Conservation (phyloP, 2,329 filamentous ascomycete species). For the Colletotrichum sp. region DNA sequence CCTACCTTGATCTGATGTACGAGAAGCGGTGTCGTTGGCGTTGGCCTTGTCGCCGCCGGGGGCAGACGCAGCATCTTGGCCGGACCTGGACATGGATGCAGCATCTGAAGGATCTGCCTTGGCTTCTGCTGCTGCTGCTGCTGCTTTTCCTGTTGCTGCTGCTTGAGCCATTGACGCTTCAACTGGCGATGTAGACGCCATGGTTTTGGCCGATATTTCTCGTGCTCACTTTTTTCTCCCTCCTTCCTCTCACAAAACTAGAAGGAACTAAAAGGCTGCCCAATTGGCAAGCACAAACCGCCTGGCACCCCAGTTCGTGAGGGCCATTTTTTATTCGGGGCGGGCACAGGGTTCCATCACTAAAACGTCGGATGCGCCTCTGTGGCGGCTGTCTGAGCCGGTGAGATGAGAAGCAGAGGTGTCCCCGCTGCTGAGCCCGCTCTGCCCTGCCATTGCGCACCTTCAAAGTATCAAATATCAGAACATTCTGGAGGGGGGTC, state of each 20-base stretch:
- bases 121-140: neutral
- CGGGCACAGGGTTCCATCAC: slow-evolving; percentile 3
- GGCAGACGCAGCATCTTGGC: neutral
- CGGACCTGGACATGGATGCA: neutral
- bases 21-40: slow-evolving; percentile 1
- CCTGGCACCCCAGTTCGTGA: neutral
- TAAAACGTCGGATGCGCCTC: neutral
- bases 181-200: neutral
- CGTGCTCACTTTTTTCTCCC: neutral
- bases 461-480: neutral
- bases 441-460: neutral
- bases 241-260: neutral
- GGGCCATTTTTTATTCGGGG: neutral
- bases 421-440: neutral
- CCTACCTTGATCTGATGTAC: slow-evolving; percentile 10
- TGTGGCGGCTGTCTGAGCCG: neutral
- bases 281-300: neutral
- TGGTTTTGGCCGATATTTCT: neutral
- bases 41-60: neutral
- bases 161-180: neutral
- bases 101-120: neutral
- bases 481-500: neutral
- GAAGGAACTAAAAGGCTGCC: neutral
- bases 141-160: neutral
- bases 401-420: neutral